Evolutionary conservation across 495 filamentous ascomycete genomes (phyloP), one percentile per base, ranked within the genome.

Genomic region (Aspergillus incahuasiensis): DNA sequence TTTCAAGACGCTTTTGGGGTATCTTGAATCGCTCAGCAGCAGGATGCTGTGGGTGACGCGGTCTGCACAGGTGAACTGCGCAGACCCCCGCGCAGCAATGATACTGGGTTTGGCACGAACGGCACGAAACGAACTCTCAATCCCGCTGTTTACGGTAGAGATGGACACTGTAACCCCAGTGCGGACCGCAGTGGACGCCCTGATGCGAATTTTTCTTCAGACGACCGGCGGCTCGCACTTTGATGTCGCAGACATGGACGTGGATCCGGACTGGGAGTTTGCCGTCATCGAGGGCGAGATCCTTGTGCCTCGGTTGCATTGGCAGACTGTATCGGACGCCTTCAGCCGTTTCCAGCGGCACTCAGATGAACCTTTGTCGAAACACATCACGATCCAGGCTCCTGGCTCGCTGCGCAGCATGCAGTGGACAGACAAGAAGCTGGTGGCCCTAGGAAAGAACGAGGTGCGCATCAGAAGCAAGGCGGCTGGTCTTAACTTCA

Each of bases 71-170:
- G 56, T 67, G 1, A 19, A 48, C 0, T 76, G 73, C 39, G 15
- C 44, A 0, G 68, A 80, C 34, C 78, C 80, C 0, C 25, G 64
- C 2, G 76, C 65, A 54, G 63, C 50, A 0, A 56, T 69, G 15
- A 58, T 72, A 0, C 34, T 77, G 7, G 79, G 79, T 0, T 2
- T 76, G 0, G 67, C 71, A 2, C 63, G 79, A 9, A 72, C 73
- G 6, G 42, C 77, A 0, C 71, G 78, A 3, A 50, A 58, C 0
- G 79, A 82, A 58, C 20, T 73, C 6, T 13, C 55, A 1, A 49
- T 71, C 0, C 56, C 75, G 16, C 66, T 80, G 41, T 66, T 65
- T 3, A 75, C 72, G 0, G 56, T 75, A 5, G 78, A 82, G 57
- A n/a, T n/a, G n/a, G n/a, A n/a, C n/a, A n/a, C n/a, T n/a, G n/a